Evolutionary conservation across 1,284 basidiomycete species (phyloP).

Genomic region (Mycosarcoma mackinlayi): DNA sequence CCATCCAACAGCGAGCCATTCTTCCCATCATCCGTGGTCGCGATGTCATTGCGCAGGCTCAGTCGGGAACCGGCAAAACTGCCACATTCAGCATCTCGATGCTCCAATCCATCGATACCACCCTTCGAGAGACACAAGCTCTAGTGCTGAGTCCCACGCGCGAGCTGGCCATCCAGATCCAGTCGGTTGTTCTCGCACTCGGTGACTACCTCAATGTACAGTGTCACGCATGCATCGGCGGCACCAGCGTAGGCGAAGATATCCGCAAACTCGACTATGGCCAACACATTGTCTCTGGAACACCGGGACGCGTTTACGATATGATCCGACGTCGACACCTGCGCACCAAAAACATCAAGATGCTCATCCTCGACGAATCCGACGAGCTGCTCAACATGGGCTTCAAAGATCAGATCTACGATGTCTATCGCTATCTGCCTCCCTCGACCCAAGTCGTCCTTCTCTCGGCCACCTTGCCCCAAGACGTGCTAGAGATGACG

Average conservation of each 20-base stretch:
- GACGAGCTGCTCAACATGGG: conserved; percentile 98
- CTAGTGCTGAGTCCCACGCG: conserved; percentile 85
- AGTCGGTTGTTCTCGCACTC: conserved; percentile 95
- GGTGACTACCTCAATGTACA: conserved; percentile 99
- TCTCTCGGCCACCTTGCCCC: conserved; percentile 92
- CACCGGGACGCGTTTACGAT: conserved; percentile 97
- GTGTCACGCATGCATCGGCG: conserved; percentile 98
- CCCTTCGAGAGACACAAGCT: conserved; percentile 93
- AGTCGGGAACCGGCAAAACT: conserved; percentile 99
- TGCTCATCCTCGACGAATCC: conserved; percentile 97
- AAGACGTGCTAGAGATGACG: conserved; percentile 99
- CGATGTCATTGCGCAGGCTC: conserved; percentile 98
- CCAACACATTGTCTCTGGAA: conserved; percentile 96
- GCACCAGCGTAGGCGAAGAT: conserved; percentile 96
- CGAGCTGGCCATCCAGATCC: conserved; percentile 81
- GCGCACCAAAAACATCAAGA: conserved; percentile 98
- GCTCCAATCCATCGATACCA: conserved; percentile 88
- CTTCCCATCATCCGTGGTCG: conserved; percentile 73
- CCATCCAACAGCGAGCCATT: conserved; percentile 63
- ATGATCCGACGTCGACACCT: conserved; percentile 97
- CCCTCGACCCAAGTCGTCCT: conserved; percentile 98
- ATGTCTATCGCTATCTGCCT: conserved; percentile 97
- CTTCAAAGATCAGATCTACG: conserved; percentile 99
- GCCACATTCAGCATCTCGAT: conserved; percentile 78
- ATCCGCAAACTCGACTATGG: conserved; percentile 98